Evolutionary conservation across 352 stramenopile genomes (phyloP).

Genomic region (Phytophthora foliorum): DNA sequence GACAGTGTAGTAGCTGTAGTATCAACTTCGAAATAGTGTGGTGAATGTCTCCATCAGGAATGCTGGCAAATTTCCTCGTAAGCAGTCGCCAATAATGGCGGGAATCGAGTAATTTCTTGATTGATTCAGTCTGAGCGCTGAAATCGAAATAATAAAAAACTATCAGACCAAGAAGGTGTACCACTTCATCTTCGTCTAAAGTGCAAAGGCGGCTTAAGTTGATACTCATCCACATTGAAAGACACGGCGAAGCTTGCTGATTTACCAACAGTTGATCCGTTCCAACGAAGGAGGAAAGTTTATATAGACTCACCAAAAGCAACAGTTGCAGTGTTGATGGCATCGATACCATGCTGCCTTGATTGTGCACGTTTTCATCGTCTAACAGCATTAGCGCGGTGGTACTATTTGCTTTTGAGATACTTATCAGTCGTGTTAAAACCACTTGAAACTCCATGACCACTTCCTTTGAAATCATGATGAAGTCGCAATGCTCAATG

Average conservation of each 20-base stretch:
- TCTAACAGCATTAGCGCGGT: background rate
- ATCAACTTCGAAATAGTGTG: slow-evolving; percentile 9
- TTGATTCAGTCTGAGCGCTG: background rate
- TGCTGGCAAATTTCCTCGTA: slow-evolving; percentile 13
- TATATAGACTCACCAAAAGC: slow-evolving; percentile 8
- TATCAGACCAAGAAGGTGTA: slow-evolving; percentile 4
- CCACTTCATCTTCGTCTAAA: background rate
- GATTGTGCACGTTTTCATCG: background rate
- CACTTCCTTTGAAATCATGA: background rate
- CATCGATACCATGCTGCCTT: background rate
- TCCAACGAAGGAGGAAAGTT: slow-evolving; percentile 3
- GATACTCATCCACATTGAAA: slow-evolving; percentile 22
- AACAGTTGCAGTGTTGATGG: slow-evolving; percentile 7
- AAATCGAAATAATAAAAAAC: background rate
- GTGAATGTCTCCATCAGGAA: background rate
- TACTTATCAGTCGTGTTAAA: slow-evolving; percentile 1
- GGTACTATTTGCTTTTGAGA: background rate
- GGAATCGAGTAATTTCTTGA: background rate
- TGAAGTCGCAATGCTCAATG: background rate
- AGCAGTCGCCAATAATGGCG: slow-evolving; percentile 23
- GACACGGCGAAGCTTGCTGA: background rate
- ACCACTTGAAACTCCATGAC: background rate
- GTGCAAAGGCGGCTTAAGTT: background rate
- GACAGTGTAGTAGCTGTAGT: slow-evolving; percentile 9
- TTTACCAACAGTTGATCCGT: background rate